Conservation (phyloP, 1,139 yeast genomes). For the Suhomyces guaymorum region DNA sequence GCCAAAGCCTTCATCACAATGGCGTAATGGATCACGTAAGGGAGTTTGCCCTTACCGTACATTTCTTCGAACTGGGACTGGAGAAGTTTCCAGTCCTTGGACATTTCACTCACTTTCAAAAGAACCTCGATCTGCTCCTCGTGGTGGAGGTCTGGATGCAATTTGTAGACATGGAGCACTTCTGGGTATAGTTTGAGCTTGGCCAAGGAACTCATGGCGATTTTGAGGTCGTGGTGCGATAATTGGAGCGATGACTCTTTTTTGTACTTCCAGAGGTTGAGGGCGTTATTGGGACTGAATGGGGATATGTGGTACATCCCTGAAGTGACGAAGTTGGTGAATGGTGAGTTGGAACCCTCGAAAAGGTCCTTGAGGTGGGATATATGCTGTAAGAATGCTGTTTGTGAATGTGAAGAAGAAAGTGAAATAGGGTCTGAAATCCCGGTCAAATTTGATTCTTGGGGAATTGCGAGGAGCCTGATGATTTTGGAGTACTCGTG, state of each 20-base stretch:
- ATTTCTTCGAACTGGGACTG: slow-evolving; percentile 64
- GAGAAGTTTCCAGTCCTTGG: slow-evolving; percentile 58
- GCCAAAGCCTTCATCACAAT: slow-evolving; percentile 67
- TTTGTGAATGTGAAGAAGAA: slow-evolving; percentile 1
- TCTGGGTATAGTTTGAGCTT: slow-evolving; percentile 23
- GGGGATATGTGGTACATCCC: slow-evolving; percentile 21
- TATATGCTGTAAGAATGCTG: slow-evolving; percentile 15
- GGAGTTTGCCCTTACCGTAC: slow-evolving; percentile 57
- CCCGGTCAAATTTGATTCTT: background rate
- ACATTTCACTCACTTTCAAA: slow-evolving; percentile 50
- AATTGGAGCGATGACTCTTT: slow-evolving; percentile 5
- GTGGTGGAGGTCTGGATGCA: slow-evolving; percentile 28
- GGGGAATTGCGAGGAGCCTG: slow-evolving; percentile 21
- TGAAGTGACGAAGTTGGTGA: slow-evolving; percentile 26
- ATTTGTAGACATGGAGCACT: slow-evolving; percentile 28
- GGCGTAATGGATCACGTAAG: slow-evolving; percentile 60
- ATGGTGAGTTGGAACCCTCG: slow-evolving; percentile 8
- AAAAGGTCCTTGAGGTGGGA: slow-evolving; percentile 7
- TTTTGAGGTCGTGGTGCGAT: slow-evolving; percentile 27
- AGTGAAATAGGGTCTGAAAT: slow-evolving; percentile 1
- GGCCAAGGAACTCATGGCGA: slow-evolving; percentile 33
- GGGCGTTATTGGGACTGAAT: slow-evolving; percentile 23
- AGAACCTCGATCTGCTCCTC: slow-evolving; percentile 48
- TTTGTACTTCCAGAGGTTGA: slow-evolving; percentile 32
- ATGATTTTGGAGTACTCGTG: slow-evolving; percentile 22